Base-by-base conservation (phyloP, 106 monocot species). In the Hemerocallis citrina region DNA sequence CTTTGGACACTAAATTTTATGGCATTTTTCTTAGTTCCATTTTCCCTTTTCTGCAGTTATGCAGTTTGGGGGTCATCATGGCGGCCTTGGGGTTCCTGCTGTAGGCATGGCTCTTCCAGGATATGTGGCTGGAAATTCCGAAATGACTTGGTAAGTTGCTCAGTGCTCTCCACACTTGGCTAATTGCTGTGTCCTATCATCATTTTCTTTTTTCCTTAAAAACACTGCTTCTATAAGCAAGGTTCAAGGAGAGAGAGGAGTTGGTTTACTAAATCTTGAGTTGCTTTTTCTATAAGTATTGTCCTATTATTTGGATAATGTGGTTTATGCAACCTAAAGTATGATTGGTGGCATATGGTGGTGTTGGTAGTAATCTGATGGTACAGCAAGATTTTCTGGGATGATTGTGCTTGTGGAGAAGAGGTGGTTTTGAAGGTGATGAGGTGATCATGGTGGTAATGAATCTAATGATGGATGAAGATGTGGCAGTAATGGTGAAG, bases 51-150 rank as follows among this genome's bases (percentile, higher is more conserved):
- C 14, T 62, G 45, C 45, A 98, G 88, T 99, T 36, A 88, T 99
- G 92, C 92, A 99, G 65, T 88, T 92, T 64, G 64, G 79, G 15
- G 80, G 92, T 13, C 83, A 77, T 59, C 82, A 65, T 73, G 85
- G 77, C 73, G 91, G 81, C 33, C 64, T 74, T 70, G 75, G 89
- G 4, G 89, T 87, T 74, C 89, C 89, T 54, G 73, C 89, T 62
- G 71, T 96, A 57, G 98, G 98, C 43, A 88, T 99, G 98, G 88
- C 88, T 14, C 55, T 99, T 35, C 98, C 91, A 56, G 98, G 98
- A 75, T 99, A 92, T 71, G 92, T 99, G 27, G 77, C 88, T 10
- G 81, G 82, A 43, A 88, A 82, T 80, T 85, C 91, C 35, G 98
- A 95, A 72, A 90, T 89, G 95, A 74, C 92, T 25, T 98, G 98